Base-by-base conservation (phyloP, 2,329 filamentous ascomycete genomes). In the Anthostomella pinea region DNA sequence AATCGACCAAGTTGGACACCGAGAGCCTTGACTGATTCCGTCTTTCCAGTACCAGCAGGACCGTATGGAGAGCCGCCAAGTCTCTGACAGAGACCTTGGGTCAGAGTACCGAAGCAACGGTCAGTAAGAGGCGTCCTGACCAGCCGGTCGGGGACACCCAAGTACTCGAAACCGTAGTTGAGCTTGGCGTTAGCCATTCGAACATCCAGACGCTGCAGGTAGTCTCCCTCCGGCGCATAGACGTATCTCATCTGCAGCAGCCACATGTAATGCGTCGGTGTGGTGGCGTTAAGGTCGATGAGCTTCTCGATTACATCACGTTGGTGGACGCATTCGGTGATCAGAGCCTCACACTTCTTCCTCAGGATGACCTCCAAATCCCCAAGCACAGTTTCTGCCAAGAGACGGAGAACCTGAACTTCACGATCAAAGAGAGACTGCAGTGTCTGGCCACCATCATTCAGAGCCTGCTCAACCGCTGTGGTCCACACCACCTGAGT, bases 271-370 rank as follows among this genome's bases (percentile, higher is more conserved):
- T 98, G 87, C 13, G 77, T 84, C 11, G 87, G 73, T 7, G 83
- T 81, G 33, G 73, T 79, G 17, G 93, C 93, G 39, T 84, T 83
- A 29, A 79, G 72, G 29, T 83, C 76, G 30, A 90, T 77, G 17
- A 99, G 79, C 63, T 87, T 94, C 57, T 91, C 85, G 47, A 97
- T 93, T 13, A 85, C 79, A 62, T 98, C 93, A 43, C 93, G 85
- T 64, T 99, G 94, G 60, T 98, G 93, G 10, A 99, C 93, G 58
- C 93, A 97, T 62, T 98, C 94, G 0, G 94, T 99, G 58, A 99
- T 98, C 49, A 98, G 77, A 64, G 96, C 91, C 63, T 99, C 93
- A 64, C 91, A 98, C 70, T 95, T 96, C 74, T 95, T 95, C 45
- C 93, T 79, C 57, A 86, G 80, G 32, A 96, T 85, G 6, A 87